phyloP scores from a whole-genome alignment of 192 early-diverging fungal genomes.

The Diversispora epigaea region DNA sequence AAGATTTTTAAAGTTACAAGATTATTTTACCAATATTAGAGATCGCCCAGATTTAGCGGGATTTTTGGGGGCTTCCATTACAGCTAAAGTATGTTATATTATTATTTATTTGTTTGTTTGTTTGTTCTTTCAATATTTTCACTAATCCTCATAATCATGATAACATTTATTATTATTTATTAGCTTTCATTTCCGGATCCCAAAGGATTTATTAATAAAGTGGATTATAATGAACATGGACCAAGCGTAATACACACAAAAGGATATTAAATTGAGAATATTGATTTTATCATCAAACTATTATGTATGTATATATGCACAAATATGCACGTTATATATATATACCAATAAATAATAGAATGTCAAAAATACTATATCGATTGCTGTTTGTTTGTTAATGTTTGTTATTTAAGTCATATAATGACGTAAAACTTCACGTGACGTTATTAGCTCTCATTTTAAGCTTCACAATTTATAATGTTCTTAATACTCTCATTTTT shows the following conservation, averaged over 20 bases:
- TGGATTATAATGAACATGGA: constrained; percentile 91
- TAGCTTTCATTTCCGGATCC: constrained; percentile 64
- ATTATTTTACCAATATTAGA: constrained; percentile 82
- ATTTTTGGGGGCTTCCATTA: constrained; percentile 84
- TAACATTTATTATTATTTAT: background rate
- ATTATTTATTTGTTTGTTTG: background rate
- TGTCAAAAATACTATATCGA: too few relatives aligned
- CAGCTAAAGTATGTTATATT: constrained; percentile 68
- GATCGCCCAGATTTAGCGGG: constrained; percentile 64
- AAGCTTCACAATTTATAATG: too few relatives aligned
- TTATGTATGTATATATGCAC: too few relatives aligned
- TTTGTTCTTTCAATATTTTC: background rate
- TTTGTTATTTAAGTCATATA: too few relatives aligned
- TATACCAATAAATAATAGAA: too few relatives aligned
- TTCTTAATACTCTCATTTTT: too few relatives aligned
- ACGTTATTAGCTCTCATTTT: too few relatives aligned
- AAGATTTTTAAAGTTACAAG: constrained; percentile 78
- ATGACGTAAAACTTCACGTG: too few relatives aligned
- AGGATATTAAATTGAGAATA: constrained; percentile 26
- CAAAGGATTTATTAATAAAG: constrained; percentile 69
- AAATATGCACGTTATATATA: too few relatives aligned
- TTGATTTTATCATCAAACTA: too few relatives aligned
- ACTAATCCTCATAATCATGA: background rate
- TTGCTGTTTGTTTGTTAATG: too few relatives aligned
- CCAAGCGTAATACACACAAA: constrained; percentile 77